Evolutionary conservation across 2,329 filamentous ascomycete species (phyloP), one percentile per base, ranked within the genome.

Genomic region (Waltergamsia citrina): DNA sequence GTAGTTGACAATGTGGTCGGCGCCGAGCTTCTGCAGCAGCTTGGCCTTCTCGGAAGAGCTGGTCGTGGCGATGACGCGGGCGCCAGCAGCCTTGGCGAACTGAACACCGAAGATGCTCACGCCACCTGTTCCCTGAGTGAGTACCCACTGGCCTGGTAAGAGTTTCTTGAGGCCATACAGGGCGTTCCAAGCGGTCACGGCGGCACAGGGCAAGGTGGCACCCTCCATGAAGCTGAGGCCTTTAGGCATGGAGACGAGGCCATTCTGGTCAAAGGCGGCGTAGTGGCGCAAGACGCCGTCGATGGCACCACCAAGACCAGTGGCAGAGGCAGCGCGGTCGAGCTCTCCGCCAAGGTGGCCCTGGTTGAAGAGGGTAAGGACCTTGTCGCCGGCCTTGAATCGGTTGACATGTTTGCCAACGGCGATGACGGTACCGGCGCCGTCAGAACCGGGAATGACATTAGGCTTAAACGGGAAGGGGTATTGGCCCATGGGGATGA

Each of bases 81-180:
- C 65, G 29, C 67, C 65, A 4, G 61, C 63, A 2, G 62, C 63
- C 46, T 65, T 67, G 35, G 66, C 67, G 41, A 70, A 67, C 55
- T 69, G 78, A n/a, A 82, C 52, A 4, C 69, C 78, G 38, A 81
- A 81, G 39, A 82, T 65, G 41, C 67, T 73, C 7, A 84, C 79
- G 38, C 79, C 79, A 15, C 80, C 79, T 0, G 78, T 83, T n/a
- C 79, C 80, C 53, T 83, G 76, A 2, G 77, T 77, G 22, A 85
- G 63, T 4, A 85, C 76, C 44, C 53, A 64, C 40, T 71, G 55
- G 4, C 75, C 76, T 0, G 72, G 67, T 46, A 63, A 61, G 38
- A 80, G 41, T 30, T 60, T 57, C 43, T 54, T 54, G 20, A 76
- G 46, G 3, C 78, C 78, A 43, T 72, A 79, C 10, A 81, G 60